Evolutionary conservation across 345 rosid genomes (phyloP).

Genomic region (Euphorbia peplus): DNA sequence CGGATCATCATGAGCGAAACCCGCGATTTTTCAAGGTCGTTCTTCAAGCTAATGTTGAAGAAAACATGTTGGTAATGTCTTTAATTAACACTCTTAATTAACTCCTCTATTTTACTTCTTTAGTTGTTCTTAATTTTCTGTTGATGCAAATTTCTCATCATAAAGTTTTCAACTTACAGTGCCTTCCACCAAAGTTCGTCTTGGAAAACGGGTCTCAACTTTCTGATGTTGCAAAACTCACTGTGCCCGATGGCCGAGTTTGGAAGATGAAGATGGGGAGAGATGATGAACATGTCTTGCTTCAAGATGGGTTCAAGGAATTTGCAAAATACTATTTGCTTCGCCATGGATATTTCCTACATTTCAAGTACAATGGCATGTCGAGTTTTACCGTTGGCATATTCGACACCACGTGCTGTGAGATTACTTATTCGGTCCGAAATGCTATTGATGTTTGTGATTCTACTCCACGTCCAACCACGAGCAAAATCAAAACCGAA

Average conservation of each 20-base stretch:
- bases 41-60: not conserved
- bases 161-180: too few species aligned
- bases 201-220: slow-evolving; percentile 33
- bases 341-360: slow-evolving; percentile 26
- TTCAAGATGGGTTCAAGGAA: slow-evolving; percentile 38
- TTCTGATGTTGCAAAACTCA: slow-evolving; percentile 26
- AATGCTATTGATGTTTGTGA: slow-evolving; percentile 18
- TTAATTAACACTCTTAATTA: too few species aligned
- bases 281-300: slow-evolving; percentile 25
- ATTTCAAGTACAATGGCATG: slow-evolving; percentile 33
- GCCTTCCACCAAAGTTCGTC: slow-evolving; percentile 37
- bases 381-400: slow-evolving; percentile 35
- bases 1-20: too few species aligned
- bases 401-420: slow-evolving; percentile 30
- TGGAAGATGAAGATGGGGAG: slow-evolving; percentile 35
- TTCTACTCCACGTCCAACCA: not conserved
- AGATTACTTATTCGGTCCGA: slow-evolving; percentile 30
- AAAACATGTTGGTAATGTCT: slow-evolving; percentile 9
- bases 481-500: too few species aligned
- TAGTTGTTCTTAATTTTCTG: too few species aligned
- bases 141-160: too few species aligned
- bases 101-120: too few species aligned
- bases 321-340: slow-evolving; percentile 35
- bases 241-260: slow-evolving; percentile 28
- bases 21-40: slow-evolving; percentile 14